These are phyloP conservation scores for Pseudofabraea citricarpa DNA, from an alignment of 2,329 filamentous ascomycete species.

Conservation along the genomic window DNA sequence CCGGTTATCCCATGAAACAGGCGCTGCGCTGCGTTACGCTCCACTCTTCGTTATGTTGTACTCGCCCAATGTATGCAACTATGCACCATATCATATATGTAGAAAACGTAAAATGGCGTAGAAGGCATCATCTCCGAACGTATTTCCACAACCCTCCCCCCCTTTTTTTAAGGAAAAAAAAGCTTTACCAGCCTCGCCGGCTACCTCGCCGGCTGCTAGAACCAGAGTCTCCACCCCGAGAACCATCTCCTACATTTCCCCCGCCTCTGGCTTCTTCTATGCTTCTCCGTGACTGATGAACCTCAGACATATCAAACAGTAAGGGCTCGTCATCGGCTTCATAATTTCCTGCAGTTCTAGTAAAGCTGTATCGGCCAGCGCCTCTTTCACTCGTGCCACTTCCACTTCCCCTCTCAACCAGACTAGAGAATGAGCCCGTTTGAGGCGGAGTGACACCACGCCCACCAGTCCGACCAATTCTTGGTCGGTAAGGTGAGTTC, in stretches of 20 bases:
- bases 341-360: conserved; percentile 37
- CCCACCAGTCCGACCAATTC: conserved; percentile 24
- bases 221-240: conserved; percentile 22
- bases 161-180: background rate
- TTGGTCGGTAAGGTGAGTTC: conserved; percentile 25
- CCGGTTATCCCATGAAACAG: too few species aligned
- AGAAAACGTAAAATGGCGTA: background rate
- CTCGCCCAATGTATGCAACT: background rate
- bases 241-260: conserved; percentile 9
- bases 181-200: conserved; percentile 20
- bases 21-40: background rate
- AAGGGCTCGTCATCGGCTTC: conserved; percentile 63
- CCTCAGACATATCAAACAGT: conserved; percentile 69
- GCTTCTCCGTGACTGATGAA: conserved; percentile 51
- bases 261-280: conserved; percentile 45
- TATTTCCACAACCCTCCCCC: background rate
- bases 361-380: conserved; percentile 37
- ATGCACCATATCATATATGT: background rate
- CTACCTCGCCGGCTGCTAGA: conserved; percentile 25
- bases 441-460: conserved; percentile 27
- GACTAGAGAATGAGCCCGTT: conserved; percentile 29
- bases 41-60: too few species aligned
- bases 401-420: conserved; percentile 26
- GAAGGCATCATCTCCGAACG: background rate
- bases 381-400: conserved; percentile 31